These are phyloP conservation scores for Phytophthora cryptogea DNA, from an alignment of 352 stramenopile genomes.

Conservation along the genomic window DNA sequence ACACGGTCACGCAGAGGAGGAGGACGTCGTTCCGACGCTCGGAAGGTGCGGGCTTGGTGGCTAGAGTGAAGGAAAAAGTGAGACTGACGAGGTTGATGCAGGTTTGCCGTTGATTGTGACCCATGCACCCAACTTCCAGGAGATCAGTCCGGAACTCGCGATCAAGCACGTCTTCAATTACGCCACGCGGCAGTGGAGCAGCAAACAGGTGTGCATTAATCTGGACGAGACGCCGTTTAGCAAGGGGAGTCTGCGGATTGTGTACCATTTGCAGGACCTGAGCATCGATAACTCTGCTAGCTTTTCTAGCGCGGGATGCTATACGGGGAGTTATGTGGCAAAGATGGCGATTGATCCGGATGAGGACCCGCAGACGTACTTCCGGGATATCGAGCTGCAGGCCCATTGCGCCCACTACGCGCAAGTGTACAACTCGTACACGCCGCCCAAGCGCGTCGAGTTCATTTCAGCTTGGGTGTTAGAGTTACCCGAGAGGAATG, in stretches of 20 bases:
- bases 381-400: conserved; percentile 88
- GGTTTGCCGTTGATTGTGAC: conserved; percentile 80
- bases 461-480: conserved; percentile 87
- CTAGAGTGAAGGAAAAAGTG: background rate
- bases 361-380: conserved; percentile 89
- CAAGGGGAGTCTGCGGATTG: conserved; percentile 79
- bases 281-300: conserved; percentile 30
- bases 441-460: conserved; percentile 78
- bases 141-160: conserved; percentile 58
- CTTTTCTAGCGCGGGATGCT: conserved; percentile 31
- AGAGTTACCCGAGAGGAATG: conserved; percentile 72
- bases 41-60: conserved; percentile 31
- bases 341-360: conserved; percentile 89
- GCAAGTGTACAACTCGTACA: conserved; percentile 87
- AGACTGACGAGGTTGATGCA: conserved; percentile 8
- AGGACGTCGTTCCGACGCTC: conserved; percentile 36
- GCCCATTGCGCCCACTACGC: conserved; percentile 86
- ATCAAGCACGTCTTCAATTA: conserved; percentile 87
- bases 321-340: conserved; percentile 71
- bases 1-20: conserved; percentile 38
- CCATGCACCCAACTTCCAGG: conserved; percentile 69
- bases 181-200: conserved; percentile 72
- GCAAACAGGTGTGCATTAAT: conserved; percentile 64
- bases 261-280: conserved; percentile 81
- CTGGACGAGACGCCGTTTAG: conserved; percentile 84